These are phyloP conservation scores for Zygosaccharomyces rouxii DNA, from an alignment of 805 yeast species.

Conservation along the genomic window DNA sequence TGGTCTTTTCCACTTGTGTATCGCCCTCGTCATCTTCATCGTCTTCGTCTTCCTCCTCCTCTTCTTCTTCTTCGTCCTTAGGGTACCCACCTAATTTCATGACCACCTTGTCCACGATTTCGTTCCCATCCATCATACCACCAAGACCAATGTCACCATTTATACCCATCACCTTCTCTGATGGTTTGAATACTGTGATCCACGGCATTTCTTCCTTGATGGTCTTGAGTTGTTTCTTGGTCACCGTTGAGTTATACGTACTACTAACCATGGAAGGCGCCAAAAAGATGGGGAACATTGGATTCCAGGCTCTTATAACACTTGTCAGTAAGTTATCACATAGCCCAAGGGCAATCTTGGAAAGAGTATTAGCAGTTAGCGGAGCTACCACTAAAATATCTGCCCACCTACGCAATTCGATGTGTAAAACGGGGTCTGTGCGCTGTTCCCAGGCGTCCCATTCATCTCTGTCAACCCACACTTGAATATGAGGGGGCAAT, in stretches of 20 bases:
- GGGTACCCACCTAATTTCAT: slow-evolving; percentile 64
- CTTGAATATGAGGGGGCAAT: slow-evolving; percentile 62
- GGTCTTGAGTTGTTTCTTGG: slow-evolving; percentile 73
- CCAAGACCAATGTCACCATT: slow-evolving; percentile 99
- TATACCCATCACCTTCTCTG: slow-evolving; percentile 86
- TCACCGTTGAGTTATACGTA: slow-evolving; percentile 83
- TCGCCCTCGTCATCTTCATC: slow-evolving; percentile 38
- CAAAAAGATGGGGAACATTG: slow-evolving; percentile 77
- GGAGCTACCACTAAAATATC: slow-evolving; percentile 93
- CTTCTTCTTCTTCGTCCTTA: slow-evolving; percentile 48
- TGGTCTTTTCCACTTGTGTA: slow-evolving; percentile 28
- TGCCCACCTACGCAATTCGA: slow-evolving; percentile 95
- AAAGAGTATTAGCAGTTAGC: slow-evolving; percentile 83
- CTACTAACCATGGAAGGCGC: slow-evolving; percentile 97
- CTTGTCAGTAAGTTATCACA: slow-evolving; percentile 90
- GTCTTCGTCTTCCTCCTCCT: slow-evolving; percentile 42
- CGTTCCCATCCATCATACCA: slow-evolving; percentile 98
- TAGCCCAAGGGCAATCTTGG: slow-evolving; percentile 84
- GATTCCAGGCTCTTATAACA: slow-evolving; percentile 93
- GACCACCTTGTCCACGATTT: slow-evolving; percentile 81
- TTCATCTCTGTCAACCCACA: slow-evolving; percentile 93
- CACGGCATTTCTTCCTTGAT: slow-evolving; percentile 90
- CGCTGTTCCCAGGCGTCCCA: slow-evolving; percentile 85
- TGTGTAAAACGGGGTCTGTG: slow-evolving; percentile 89
- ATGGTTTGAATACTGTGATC: slow-evolving; percentile 90